Base-by-base conservation (phyloP, 495 filamentous ascomycete genomes). In the Aspergillus indologenus region DNA sequence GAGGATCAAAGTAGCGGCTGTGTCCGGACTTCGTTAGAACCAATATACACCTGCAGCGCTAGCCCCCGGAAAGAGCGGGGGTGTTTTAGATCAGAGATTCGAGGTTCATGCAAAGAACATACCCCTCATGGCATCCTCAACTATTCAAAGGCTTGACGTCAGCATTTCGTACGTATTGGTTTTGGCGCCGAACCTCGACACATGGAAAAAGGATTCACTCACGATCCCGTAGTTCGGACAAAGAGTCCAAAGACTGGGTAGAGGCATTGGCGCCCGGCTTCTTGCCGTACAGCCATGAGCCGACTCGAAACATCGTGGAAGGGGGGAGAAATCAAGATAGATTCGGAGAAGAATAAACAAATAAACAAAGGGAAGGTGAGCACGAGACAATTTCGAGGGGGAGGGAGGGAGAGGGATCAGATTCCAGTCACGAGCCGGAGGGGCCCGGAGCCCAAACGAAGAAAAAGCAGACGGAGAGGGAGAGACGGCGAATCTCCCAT, bases 1-100 rank as follows among this genome's bases (percentile, higher is more conserved):
- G 79, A 98, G 91, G 65, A 98, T 93, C 31, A 87, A 71, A 58
- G 74, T 83, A 43, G 73, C 75, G 46, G 82, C 83, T 82, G 61
- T 61, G 24, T 14, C 61, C 42, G 53, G 45, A 54, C 40, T 40
- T 11, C 14, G 51, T 49, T 43, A 51, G 48, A 24, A 40, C 34
- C 34, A 40, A 58, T 56, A 48, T 24, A 23, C 12, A 20, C 26
- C 46, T 47, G 14, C 21, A 29, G 31, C 20, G 26, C 42, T 45
- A 53, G 21, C 17, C 23, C 21, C 43, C 34, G 23, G 52, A 53
- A n/a, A 44, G 40, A 59, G 49, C 51, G 18, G 26, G 53, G 29
- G 22, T 4, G 5, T 40, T 40, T 44, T 52, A 14, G 52, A 56
- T 51, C 48, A 42, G 42, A 26, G 34, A 57, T 4, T 20, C 24